These are phyloP conservation scores for Mucor plumbeus DNA, from an alignment of 371 early-diverging fungal species.

Conservation along the genomic window DNA sequence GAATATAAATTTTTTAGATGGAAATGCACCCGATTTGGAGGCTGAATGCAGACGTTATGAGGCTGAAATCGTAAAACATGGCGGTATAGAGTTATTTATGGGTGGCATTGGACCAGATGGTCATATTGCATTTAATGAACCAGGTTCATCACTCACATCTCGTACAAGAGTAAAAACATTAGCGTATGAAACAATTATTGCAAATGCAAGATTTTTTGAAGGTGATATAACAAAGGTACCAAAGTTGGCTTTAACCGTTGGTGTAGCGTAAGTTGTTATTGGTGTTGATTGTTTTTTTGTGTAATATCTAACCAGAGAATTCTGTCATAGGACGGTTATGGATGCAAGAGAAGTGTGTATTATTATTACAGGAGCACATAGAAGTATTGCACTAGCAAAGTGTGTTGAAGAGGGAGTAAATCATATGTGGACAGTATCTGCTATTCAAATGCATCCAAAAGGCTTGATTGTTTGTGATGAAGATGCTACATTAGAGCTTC, in stretches of 20 bases:
- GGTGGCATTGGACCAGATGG: conserved; percentile 91
- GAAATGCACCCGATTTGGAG: conserved; percentile 83
- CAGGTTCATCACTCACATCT: conserved; percentile 86
- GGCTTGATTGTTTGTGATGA: conserved; percentile 92
- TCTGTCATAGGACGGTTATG: conserved; percentile 72
- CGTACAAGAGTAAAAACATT: conserved; percentile 89
- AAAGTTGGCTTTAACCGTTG: conserved; percentile 87
- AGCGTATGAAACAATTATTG: conserved; percentile 90
- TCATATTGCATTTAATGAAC: conserved; percentile 92
- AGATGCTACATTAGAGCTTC: conserved; percentile 87
- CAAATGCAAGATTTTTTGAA: conserved; percentile 89
- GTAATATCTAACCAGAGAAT: neutral
- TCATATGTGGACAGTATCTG: conserved; percentile 93
- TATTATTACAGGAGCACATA: conserved; percentile 88
- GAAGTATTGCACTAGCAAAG: conserved; percentile 75
- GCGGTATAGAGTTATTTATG: conserved; percentile 86
- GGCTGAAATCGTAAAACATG: conserved; percentile 74
- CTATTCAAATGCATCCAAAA: conserved; percentile 88
- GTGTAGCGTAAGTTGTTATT: conserved; percentile 70
- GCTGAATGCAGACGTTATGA: conserved; percentile 82
- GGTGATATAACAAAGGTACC: conserved; percentile 89
- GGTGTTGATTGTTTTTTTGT: neutral
- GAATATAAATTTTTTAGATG: conserved; percentile 84
- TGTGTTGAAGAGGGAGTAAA: conserved; percentile 88
- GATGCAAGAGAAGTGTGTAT: conserved; percentile 87